phyloP scores from a whole-genome alignment of 306 rosid species.

The Mucuna pruriens region DNA sequence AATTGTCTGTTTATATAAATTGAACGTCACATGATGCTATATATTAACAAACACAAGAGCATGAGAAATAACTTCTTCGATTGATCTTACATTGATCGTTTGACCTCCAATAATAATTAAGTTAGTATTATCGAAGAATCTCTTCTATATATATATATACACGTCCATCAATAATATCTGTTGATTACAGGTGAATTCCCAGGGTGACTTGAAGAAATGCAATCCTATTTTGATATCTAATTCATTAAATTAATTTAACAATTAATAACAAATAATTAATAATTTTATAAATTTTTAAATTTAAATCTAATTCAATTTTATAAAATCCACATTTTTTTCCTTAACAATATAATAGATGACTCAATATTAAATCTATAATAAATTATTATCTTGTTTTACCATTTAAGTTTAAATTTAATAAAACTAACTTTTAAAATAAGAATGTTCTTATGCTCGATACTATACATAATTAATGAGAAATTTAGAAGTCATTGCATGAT shows the following conservation, averaged over 20 bases:
- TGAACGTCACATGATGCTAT: not conserved
- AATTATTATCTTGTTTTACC: too few species aligned
- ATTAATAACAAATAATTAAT: not conserved
- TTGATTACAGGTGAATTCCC: not conserved
- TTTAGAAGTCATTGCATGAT: not conserved
- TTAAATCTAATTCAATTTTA: too few species aligned
- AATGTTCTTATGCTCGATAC: too few species aligned
- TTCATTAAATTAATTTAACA: not conserved
- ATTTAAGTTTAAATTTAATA: too few species aligned
- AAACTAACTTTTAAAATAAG: too few species aligned
- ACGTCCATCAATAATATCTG: not conserved
- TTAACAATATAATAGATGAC: too few species aligned
- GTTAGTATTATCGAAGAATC: slow-evolving; percentile 22
- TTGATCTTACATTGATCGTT: not conserved
- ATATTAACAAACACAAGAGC: not conserved
- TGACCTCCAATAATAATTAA: slow-evolving; percentile 38
- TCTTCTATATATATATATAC: not conserved
- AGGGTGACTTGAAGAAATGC: not conserved
- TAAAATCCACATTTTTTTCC: too few species aligned
- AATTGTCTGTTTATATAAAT: not conserved
- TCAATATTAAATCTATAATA: too few species aligned
- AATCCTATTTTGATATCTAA: not conserved
- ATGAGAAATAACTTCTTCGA: not conserved
- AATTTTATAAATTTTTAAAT: too few species aligned
- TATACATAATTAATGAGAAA: not conserved